Evolutionary conservation across 805 yeast species (phyloP).

Genomic region (Myxozyma nipponensis): DNA sequence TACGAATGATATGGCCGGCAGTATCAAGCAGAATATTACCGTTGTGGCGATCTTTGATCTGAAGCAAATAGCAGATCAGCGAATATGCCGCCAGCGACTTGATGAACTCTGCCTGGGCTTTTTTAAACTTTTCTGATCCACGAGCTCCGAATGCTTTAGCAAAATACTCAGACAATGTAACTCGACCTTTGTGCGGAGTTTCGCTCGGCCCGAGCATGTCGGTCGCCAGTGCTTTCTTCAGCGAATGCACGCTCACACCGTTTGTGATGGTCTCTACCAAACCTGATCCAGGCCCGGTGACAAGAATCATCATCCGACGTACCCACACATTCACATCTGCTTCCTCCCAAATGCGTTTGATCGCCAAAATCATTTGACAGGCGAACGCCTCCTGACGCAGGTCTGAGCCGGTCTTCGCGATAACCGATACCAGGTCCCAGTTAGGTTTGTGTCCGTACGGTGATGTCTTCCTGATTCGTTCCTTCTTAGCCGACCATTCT

Average conservation of each 20-base stretch:
- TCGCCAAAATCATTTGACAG: slow-evolving; percentile 84
- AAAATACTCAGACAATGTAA: slow-evolving; percentile 76
- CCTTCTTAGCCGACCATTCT: slow-evolving; percentile 84
- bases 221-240: slow-evolving; percentile 85
- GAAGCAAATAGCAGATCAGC: slow-evolving; percentile 81
- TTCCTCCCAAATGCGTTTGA: slow-evolving; percentile 77
- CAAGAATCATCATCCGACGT: slow-evolving; percentile 83
- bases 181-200: slow-evolving; percentile 55
- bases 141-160: slow-evolving; percentile 64
- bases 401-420: slow-evolving; percentile 95
- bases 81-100: slow-evolving; percentile 90
- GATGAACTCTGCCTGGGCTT: slow-evolving; percentile 83
- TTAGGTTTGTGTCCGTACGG: slow-evolving; percentile 79
- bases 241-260: slow-evolving; percentile 89
- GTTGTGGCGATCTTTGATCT: slow-evolving; percentile 95
- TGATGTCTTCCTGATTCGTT: slow-evolving; percentile 72
- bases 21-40: slow-evolving; percentile 97
- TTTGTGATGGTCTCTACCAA: slow-evolving; percentile 94
- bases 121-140: slow-evolving; percentile 50
- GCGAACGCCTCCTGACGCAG: slow-evolving; percentile 97
- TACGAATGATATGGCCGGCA: slow-evolving; percentile 79
- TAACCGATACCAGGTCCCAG: slow-evolving; percentile 95
- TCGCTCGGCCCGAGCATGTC: slow-evolving; percentile 63
- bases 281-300: slow-evolving; percentile 88
- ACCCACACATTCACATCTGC: slow-evolving; percentile 79